Conservation (phyloP, 192 early-diverging fungal species). For the Cladochytrium replicatum region DNA sequence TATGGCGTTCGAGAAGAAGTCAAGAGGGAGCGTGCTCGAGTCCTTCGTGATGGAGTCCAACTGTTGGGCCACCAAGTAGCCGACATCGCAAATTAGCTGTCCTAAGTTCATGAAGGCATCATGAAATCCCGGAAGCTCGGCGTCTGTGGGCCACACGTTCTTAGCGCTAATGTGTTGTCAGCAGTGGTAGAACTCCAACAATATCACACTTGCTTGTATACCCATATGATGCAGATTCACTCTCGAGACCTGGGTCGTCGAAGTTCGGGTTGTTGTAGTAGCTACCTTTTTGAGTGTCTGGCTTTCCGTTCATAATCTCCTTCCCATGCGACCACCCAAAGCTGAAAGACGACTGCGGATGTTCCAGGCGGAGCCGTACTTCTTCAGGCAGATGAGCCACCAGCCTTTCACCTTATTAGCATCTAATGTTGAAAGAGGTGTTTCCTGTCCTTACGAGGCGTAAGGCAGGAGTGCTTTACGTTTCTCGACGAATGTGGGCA, state of each 20-base stretch:
- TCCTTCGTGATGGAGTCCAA: slow-evolving; percentile 47
- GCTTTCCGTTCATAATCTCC: slow-evolving; percentile 55
- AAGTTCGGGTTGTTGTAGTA: slow-evolving; percentile 53
- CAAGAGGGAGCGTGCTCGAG: slow-evolving; percentile 22
- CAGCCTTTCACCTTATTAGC: slow-evolving; percentile 25
- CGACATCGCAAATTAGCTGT: slow-evolving; percentile 43
- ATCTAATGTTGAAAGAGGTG: background rate
- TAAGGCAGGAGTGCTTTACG: background rate
- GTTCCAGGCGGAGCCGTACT: slow-evolving; percentile 32
- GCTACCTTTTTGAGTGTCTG: slow-evolving; percentile 52
- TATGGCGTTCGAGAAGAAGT: slow-evolving; percentile 44
- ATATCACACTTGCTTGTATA: slow-evolving; percentile 3
- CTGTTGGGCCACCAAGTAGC: slow-evolving; percentile 39
- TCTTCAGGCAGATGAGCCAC: slow-evolving; percentile 45
- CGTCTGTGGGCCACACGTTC: slow-evolving; percentile 50
- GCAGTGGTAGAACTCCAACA: slow-evolving; percentile 26
- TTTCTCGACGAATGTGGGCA: slow-evolving; percentile 20
- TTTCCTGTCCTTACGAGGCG: background rate
- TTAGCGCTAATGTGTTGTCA: slow-evolving; percentile 19
- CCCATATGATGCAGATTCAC: slow-evolving; percentile 9
- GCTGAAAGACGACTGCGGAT: slow-evolving; percentile 42
- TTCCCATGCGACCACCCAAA: slow-evolving; percentile 67
- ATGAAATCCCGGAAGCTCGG: slow-evolving; percentile 39
- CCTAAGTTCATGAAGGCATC: slow-evolving; percentile 44
- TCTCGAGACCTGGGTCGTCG: slow-evolving; percentile 24